Percentiles rank a stretch among this genome's conserved stretches.
phyloP scores from a whole-genome alignment of 2,329 filamentous ascomycete genomes.

The Trichoderma hamatum region DNA sequence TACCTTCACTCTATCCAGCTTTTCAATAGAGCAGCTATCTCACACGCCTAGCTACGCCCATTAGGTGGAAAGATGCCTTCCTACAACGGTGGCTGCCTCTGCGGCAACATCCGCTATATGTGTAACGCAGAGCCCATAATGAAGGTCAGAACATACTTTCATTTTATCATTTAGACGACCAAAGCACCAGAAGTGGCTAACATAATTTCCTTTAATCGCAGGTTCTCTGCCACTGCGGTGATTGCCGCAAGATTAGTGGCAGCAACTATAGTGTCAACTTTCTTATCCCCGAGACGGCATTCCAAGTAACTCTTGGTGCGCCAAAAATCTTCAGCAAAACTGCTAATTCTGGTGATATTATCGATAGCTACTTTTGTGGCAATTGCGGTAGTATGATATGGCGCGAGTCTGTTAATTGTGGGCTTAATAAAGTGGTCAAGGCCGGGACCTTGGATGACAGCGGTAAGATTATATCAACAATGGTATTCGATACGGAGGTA shows the following conservation, averaged over 20 bases:
- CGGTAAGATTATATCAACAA: not conserved
- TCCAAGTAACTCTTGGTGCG: not conserved
- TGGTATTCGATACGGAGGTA: not conserved
- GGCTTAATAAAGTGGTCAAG: not conserved
- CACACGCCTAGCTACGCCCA: not conserved
- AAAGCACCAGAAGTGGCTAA: not conserved
- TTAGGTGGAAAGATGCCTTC: not conserved
- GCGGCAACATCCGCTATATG: slow-evolving; percentile 2
- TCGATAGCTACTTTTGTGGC: not conserved
- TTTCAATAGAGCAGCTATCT: not conserved
- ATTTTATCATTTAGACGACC: not conserved
- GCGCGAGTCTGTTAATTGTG: not conserved
- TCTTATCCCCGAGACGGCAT: not conserved
- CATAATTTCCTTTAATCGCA: not conserved
- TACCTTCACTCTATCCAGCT: no score
- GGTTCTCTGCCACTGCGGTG: slow-evolving; percentile 6
- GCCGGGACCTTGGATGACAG: slow-evolving; percentile 1
- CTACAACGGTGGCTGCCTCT: not conserved
- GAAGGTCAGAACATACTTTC: not conserved
- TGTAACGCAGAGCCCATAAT: not conserved
- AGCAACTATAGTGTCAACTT: slow-evolving; percentile 11
- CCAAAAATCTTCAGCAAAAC: slow-evolving; percentile 5
- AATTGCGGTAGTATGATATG: not conserved
- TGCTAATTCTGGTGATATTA: not conserved
- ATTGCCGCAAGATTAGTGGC: slow-evolving; percentile 9